These are phyloP conservation scores for Nannochloropsis gaditana DNA, from an alignment of 108 stramenopile species.

Conservation along the genomic window DNA sequence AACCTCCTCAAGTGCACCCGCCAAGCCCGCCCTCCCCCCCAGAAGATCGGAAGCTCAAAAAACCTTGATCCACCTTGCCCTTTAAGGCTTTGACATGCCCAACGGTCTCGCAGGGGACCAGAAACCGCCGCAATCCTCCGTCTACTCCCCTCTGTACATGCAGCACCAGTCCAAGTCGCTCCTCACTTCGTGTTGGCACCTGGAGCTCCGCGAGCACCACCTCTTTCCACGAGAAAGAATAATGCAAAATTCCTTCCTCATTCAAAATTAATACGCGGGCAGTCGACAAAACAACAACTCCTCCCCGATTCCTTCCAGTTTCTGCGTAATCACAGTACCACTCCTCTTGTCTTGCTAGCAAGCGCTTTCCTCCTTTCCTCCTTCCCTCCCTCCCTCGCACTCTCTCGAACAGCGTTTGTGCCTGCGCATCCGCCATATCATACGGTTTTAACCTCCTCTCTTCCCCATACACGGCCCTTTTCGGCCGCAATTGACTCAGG, in stretches of 20 bases:
- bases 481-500: slow-evolving; percentile 32
- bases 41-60: background rate
- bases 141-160: background rate
- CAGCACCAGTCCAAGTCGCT: background rate
- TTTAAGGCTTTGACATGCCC: background rate
- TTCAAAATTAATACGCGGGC: background rate
- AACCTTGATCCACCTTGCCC: background rate
- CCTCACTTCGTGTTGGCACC: background rate
- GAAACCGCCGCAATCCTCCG: background rate
- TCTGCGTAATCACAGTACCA: background rate
- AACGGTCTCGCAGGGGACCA: background rate
- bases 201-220: background rate
- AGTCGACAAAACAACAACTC: background rate
- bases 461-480: slow-evolving; percentile 34
- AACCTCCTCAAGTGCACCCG: background rate
- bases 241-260: background rate
- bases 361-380: background rate
- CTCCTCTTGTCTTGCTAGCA: background rate
- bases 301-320: background rate
- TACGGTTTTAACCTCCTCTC: slow-evolving; percentile 28
- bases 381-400: background rate
- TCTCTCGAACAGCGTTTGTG: slow-evolving; percentile 20
- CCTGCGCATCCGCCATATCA: slow-evolving; percentile 31
- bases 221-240: background rate
- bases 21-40: background rate